Evolutionary conservation across 2,329 filamentous ascomycete genomes (phyloP), one percentile per base, ranked within the genome.

Genomic region (Aspergillus sp.): DNA sequence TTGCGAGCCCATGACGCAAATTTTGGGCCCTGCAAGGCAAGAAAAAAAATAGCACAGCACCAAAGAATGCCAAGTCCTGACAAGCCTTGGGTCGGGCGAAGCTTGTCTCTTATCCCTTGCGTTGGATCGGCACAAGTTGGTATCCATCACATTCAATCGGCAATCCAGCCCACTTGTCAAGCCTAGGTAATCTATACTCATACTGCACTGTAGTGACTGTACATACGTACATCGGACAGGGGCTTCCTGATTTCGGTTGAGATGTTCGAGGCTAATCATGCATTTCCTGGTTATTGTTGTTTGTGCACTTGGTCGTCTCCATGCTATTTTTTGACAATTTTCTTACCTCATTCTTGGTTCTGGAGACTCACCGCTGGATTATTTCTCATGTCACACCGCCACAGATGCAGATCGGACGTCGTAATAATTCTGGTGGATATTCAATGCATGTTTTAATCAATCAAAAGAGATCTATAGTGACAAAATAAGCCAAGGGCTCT

Each of bases 51-150:
- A 35, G 14, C 9, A 35, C 14, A 37, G 15, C 15, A 37, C 15
- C 15, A 37, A 37, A 39, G 21, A 46, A 46, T 56, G 60, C 60
- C 60, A 62, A 62, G 60, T 58, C 45, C 21, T 37, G 39, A 62
- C 60, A 62, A 62, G 60, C 60, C 57, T 62, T 58, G 48, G 39
- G n/a, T 51, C 41, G 27, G 41, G 17, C 52, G 40, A 62, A 62
- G 60, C 60, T 62, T 62, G 60, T 56, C 49, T 49, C 52, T 46
- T 35, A 51, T 60, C 57, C 60, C 55, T 62, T 59, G 59, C 56
- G 53, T 17, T 12, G 47, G 27, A 46, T 56, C 55, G 31, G 21
- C 53, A 21, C 11, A 12, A 27, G 9, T 23, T 15, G 25, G 14
- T 46, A 15, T 45, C 14, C 23, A 46, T 46, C 44, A 46, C 15